phyloP scores from a whole-genome alignment of 2,329 filamentous ascomycete genomes.

The Epichloe elymi region DNA sequence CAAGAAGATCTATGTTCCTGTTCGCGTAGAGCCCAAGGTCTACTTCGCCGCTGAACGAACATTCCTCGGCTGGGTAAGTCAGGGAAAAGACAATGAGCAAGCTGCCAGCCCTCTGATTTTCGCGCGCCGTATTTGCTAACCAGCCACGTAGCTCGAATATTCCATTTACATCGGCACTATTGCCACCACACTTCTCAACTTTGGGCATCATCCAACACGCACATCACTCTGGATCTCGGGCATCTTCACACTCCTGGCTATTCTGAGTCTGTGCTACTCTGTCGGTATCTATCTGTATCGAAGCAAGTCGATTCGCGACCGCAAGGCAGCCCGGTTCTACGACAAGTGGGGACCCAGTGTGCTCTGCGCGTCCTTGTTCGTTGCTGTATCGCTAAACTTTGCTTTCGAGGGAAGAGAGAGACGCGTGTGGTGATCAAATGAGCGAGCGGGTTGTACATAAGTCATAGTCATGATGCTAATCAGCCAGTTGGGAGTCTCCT shows the following conservation, averaged over 20 bases:
- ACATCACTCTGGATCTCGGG: slow-evolving; percentile 57
- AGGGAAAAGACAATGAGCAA: no score
- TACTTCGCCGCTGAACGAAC: slow-evolving; percentile 94
- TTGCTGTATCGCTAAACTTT: slow-evolving; percentile 69
- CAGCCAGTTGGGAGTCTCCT: no score
- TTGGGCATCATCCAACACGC: slow-evolving; percentile 45
- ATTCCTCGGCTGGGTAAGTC: slow-evolving; percentile 77
- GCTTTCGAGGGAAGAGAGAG: slow-evolving; percentile 57
- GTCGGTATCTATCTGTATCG: slow-evolving; percentile 79
- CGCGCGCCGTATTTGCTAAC: slow-evolving; percentile 10
- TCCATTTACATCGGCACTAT: slow-evolving; percentile 88
- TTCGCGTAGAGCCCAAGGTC: slow-evolving; percentile 94
- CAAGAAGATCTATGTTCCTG: slow-evolving; percentile 89
- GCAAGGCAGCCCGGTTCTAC: slow-evolving; percentile 81
- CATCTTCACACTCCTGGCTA: slow-evolving; percentile 71
- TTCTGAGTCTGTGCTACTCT: slow-evolving; percentile 68
- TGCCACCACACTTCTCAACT: slow-evolving; percentile 72
- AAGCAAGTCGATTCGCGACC: slow-evolving; percentile 68
- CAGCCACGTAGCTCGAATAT: slow-evolving; percentile 61
- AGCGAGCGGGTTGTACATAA: no score
- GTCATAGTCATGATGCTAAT: no score
- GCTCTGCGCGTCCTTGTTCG: slow-evolving; percentile 60
- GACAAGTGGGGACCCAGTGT: slow-evolving; percentile 75
- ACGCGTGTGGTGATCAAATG: slow-evolving; percentile 33
- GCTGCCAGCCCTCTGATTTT: neutral